Evolutionary conservation across 2,329 filamentous ascomycete genomes (phyloP), one percentile per base, ranked within the genome.

Genomic region (Cladophialophora carrionii): DNA sequence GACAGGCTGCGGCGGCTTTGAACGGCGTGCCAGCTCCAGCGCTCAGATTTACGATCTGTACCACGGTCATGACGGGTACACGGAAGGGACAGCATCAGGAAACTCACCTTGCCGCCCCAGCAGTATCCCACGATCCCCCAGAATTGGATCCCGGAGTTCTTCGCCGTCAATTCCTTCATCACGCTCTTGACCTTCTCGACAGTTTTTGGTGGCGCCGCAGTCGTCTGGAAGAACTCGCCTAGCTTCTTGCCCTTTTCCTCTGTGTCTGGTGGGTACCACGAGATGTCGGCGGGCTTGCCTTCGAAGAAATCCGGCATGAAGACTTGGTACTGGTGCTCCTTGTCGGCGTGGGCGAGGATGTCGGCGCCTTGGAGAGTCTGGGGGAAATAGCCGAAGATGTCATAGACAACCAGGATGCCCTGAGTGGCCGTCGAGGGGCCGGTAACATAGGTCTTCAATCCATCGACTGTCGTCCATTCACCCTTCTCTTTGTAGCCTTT

Each of bases 241-340:
- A 88, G 79, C 73, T 86, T 86, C 76, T 84, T 72, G 69, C 82
- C 81, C 76, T 88, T 85, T 65, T 88, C 86, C 48, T 86, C 79
- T 67, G 78, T 87, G 73, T 85, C 79, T 17, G 85, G 85, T 0
- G 85, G 85, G 74, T 85, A 87, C 83, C 84, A 87, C 58, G 78
- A 79, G 71, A 87, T 85, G 70, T 85, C 83, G 66, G 82, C 86
- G 41, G 91, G 89, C 70, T 85, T 83, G 75, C 91, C 92, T 66
- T 90, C 85, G 81, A 96, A 96, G 84, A 91, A 94, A 79, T 97
- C 93, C 31, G 93, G 93, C 69, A 97, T 93, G 79, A 93, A 92
- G 71, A 96, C 90, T 71, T 87, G 88, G 82, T 96, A 95, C 74
- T 90, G 86, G 65, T 82, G 76, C 80, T 85, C 78, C 86, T 90